Evolutionary conservation across 2,329 filamentous ascomycete genomes (phyloP), one percentile per base, ranked within the genome.

Genomic region (Diaporthe citri): DNA sequence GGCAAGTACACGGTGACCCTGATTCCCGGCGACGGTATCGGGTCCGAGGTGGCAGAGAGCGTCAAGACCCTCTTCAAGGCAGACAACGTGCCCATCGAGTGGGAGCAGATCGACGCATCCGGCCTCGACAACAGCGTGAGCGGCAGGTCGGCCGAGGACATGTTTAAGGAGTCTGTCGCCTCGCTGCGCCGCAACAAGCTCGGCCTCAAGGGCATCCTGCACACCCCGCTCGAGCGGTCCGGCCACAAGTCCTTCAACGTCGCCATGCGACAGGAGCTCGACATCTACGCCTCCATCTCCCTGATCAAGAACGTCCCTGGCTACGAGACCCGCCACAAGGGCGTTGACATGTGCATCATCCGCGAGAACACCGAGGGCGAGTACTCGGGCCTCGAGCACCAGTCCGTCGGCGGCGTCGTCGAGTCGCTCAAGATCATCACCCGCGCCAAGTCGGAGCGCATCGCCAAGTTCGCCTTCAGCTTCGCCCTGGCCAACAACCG

Each of bases 371-470:
- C 97, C 84, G 97, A 99, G 91, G 97, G 97, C 83, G 97, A 99
- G 90, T 99, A 99, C 91, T 98, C 95, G 79, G 97, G 97, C 77
- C 93, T 99, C 77, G 97, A 99, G 91, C 97, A 99, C 90, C 96
- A 98, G 90, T 97, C 95, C 78, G 97, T 99, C 71, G 91, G 90
- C 79, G 97, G 97, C 80, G 97, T 99, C 81, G 97, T 99, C 81
- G 97, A 99, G 90, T 98, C 96, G 69, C 94, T 99, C 87, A 99
- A 99, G 92, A 98, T 99, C 88, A 98, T 99, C 88, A 99, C 97
- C 80, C 95, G 96, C 82, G 95, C 95, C 86, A 98, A 99, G 91
- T 98, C 95, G 73, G 97, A 99, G 92, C 95, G 97, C 84, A 99
- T 99, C 83, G 95, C 96, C 88, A 98, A 98, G 88, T 99, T 99